Percentiles rank a stretch among this genome's conserved stretches.
Conservation (phyloP, 257 asterid genomes). For the Ajuga chamaepitys region DNA sequence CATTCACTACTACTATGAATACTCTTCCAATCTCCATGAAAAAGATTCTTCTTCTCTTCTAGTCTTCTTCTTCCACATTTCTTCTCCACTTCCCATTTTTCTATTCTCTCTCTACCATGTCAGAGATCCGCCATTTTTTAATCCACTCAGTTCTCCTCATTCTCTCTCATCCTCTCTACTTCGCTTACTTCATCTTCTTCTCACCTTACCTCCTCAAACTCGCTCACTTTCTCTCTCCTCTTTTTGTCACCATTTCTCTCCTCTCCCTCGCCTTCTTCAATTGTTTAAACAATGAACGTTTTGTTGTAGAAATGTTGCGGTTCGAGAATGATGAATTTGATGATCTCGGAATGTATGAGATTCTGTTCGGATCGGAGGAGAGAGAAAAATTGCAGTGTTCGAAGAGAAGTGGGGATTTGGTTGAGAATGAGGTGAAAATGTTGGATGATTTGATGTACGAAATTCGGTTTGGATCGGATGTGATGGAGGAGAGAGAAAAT, state of each 20-base stretch:
- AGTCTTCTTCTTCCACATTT: conserved; percentile 27
- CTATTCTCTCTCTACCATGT: conserved; percentile 32
- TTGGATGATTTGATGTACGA: too few species aligned
- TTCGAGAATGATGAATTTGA: too few species aligned
- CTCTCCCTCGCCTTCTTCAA: conserved; percentile 36
- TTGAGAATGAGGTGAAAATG: too few species aligned
- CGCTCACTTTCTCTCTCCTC: conserved; percentile 68
- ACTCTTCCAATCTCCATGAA: conserved; percentile 11
- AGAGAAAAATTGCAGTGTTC: too few species aligned
- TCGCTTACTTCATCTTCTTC: conserved; percentile 58
- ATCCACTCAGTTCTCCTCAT: conserved; percentile 34
- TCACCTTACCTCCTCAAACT: conserved; percentile 46
- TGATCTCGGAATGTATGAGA: conserved; percentile 44
- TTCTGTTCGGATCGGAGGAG: too few species aligned
- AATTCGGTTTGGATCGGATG: conserved; percentile 36
- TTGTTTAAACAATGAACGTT: too few species aligned
- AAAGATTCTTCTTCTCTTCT: conserved; percentile 17
- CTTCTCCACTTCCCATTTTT: conserved; percentile 34
- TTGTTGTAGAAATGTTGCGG: too few species aligned
- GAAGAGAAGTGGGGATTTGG: too few species aligned
- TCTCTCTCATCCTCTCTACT: conserved; percentile 59
- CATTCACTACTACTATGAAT: conserved; percentile 29
- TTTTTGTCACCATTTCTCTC: conserved; percentile 55
- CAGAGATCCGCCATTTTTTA: conserved; percentile 27
- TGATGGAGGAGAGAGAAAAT: too few species aligned